Base-by-base conservation (phyloP, 2,329 filamentous ascomycete genomes). In the Cladosporium sp. region DNA sequence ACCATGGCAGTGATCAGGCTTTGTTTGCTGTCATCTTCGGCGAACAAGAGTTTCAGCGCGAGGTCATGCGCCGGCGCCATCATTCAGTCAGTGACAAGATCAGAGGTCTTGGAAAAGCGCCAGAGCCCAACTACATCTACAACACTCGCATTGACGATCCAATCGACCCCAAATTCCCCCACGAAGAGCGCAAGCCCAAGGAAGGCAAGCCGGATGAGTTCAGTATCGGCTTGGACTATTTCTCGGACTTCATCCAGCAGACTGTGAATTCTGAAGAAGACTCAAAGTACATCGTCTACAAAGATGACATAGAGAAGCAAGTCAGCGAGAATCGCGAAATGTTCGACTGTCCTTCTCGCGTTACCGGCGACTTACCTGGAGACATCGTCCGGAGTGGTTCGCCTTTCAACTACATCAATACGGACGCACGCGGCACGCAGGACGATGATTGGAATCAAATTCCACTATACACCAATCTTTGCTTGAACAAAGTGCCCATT, bases 41-140 rank as follows among this genome's bases (percentile, higher is more conserved):
- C 36, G 62, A 68, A 56, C 67, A 70, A 40, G 67, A 69, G 49
- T 67, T 58, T 57, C 65, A 68, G 54, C 65, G 66, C 9, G 62
- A 68, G 54, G 64, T 67, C 44, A 61, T 66, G 40, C 63, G 64
- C 9, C 61, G 62, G 4, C 60, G 61, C 22, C 61, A 66, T 48
- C 65, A 44, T 28, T 15, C 63, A 4, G 28, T 58, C 9, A n/a
- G 61, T n/a, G 64, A 66, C 22, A 51, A 50, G 15, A 54, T 54
- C 17, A 36, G 42, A 15, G 59, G 53, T 45, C 54, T 19, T 6
- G 45, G 25, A 7, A 39, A 13, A 10, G 24, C 28, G 12, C 32
- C 51, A 4, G 19, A 35, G 7, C 34, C 54, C 9, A 44, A 13
- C 13, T 54, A 56, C 10, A 56, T 61, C 36, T 60, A 57, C 28